These are phyloP conservation scores for Lepidium africanum DNA, from an alignment of 345 rosid genomes.

Conservation along the genomic window DNA sequence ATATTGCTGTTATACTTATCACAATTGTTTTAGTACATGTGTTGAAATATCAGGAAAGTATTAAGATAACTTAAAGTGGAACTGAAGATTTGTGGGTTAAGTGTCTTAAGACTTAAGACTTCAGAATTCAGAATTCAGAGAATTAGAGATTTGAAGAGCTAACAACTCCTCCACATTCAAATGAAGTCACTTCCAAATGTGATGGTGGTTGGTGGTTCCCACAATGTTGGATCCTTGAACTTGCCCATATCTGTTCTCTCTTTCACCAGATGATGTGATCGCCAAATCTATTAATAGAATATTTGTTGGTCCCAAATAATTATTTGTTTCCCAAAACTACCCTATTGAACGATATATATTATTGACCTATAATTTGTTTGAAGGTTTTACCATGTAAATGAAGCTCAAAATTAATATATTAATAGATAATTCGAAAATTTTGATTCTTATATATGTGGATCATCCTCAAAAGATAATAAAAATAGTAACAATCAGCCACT, in stretches of 20 bases:
- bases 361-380: not conserved
- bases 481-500: constrained; percentile 1
- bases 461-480: not conserved
- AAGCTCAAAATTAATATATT: not conserved
- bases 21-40: not conserved
- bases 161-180: constrained; percentile 19
- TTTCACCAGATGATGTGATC: constrained; percentile 33
- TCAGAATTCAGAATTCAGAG: not conserved
- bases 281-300: constrained; percentile 31
- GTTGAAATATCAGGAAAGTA: not conserved
- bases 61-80: not conserved
- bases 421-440: not conserved
- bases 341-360: not conserved
- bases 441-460: not conserved
- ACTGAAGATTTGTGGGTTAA: constrained; percentile 5
- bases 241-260: constrained; percentile 46
- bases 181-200: constrained; percentile 24
- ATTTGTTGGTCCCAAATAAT: constrained; percentile 22
- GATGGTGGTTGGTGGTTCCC: constrained; percentile 33
- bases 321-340: constrained; percentile 15
- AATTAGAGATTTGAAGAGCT: constrained; percentile 3
- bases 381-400: not conserved
- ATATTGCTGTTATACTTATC: not conserved
- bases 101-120: not conserved
- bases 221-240: constrained; percentile 56